phyloP scores from a whole-genome alignment of 1,284 basidiomycete species.

The Cryptococcus sp. region DNA sequence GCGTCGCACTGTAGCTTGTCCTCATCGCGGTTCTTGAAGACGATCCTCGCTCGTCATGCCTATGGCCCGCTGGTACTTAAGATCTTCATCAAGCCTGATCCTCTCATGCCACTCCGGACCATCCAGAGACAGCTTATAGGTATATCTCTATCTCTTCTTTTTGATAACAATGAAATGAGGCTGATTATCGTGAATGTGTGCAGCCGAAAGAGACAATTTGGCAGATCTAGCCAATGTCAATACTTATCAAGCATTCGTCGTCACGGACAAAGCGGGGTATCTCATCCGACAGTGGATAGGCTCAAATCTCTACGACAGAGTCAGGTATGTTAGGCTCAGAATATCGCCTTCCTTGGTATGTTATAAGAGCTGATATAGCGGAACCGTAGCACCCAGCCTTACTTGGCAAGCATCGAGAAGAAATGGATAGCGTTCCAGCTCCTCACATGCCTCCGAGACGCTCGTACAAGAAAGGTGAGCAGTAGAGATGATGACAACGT shows the following conservation, averaged over 20 bases:
- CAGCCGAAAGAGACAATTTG: constrained; percentile 82
- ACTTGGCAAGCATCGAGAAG: constrained; percentile 88
- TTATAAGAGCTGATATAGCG: constrained; percentile 4
- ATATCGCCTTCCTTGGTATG: not conserved
- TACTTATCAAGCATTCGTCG: constrained; percentile 85
- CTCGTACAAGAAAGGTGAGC: constrained; percentile 66
- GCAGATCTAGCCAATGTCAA: constrained; percentile 84
- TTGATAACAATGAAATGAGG: not conserved
- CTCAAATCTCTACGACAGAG: constrained; percentile 93
- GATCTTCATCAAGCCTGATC: constrained; percentile 80
- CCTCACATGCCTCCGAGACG: constrained; percentile 78
- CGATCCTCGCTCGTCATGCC: constrained; percentile 73
- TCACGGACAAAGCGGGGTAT: constrained; percentile 96
- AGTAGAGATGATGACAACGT: not conserved
- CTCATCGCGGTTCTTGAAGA: constrained; percentile 91
- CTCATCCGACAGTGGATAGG: constrained; percentile 93
- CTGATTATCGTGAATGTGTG: not conserved
- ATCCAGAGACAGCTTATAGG: constrained; percentile 71
- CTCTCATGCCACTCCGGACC: constrained; percentile 65
- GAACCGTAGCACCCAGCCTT: constrained; percentile 80
- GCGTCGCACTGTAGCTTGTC: constrained; percentile 56
- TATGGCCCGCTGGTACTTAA: constrained; percentile 74
- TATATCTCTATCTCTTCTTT: constrained; percentile 29
- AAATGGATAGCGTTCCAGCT: constrained; percentile 98
- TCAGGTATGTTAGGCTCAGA: constrained; percentile 66